Base-by-base conservation (phyloP, 73 alveolate species). In the Durusdinium trenchii region DNA sequence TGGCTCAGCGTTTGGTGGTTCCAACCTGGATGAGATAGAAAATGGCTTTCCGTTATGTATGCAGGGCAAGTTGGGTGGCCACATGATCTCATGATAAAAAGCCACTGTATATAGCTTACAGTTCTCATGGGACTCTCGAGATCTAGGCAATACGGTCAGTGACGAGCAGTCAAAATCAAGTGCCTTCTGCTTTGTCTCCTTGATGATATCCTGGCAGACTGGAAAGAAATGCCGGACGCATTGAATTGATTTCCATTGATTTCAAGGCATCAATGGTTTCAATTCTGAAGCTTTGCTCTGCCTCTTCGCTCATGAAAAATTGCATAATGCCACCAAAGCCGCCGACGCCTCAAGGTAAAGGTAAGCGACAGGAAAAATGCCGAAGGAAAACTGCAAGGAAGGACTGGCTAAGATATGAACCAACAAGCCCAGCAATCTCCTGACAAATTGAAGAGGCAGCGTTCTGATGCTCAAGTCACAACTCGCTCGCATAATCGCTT, bases 261-360 rank as follows among this genome's bases (percentile, higher is more conserved):
- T 32, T 32, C 73, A 60, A 60, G n/a, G 18, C 73, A n/a, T 32
- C 73, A 60, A 23, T 23, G 73, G 30, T 32, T 60, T 60, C 73
- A 60, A 60, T 60, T 60, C 30, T 1, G 73, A 60, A 2, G 18
- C n/a, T 60, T 32, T 60, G 73, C 73, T 60, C 82, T 38, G 95
- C 95, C 95, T 86, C 95, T 40, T 86, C 95, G 42, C 81, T 52
- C 95, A 86, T 86, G n/a, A 86, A 86, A 81, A 86, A 86, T 54
- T 86, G 95, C 78, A 86, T 52, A 3, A 86, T 54, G 18, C 95
- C 95, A 18, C 81, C 81, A 42, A 86, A 20, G 95, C 95, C 95
- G 16, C 95, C 95, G 1, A 86, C 95, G 57, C 95, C 95, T 86
- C 43, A 57, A 48, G 23, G 38, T 28, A 20, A 54, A 54, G 64